Conservation (phyloP, 2,329 filamentous ascomycete species). For the Arthrinium phaeospermum region DNA sequence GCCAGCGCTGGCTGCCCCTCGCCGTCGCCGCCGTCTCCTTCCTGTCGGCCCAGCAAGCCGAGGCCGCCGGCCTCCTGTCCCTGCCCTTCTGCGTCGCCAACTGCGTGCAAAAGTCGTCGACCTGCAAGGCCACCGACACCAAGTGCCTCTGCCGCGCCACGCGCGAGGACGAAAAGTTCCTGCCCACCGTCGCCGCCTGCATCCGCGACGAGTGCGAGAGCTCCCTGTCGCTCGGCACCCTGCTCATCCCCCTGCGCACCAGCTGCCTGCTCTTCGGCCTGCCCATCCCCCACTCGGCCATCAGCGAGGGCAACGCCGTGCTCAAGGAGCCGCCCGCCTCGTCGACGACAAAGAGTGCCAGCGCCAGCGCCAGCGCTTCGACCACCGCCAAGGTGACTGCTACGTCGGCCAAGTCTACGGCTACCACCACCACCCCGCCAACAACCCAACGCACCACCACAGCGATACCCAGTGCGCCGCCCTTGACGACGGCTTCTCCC, state of each 20-base stretch:
- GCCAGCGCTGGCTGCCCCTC: not conserved
- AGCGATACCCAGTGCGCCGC: not conserved
- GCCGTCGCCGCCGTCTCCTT: slow-evolving; percentile 31
- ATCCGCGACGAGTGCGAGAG: slow-evolving; percentile 44
- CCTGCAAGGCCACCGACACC: slow-evolving; percentile 35
- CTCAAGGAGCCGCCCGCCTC: slow-evolving; percentile 29
- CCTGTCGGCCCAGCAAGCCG: slow-evolving; percentile 32
- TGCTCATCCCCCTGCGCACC: slow-evolving; percentile 40
- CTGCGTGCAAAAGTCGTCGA: slow-evolving; percentile 42
- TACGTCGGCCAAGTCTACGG: not conserved
- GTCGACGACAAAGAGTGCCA: not conserved
- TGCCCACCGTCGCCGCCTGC: slow-evolving; percentile 45
- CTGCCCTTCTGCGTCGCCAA: slow-evolving; percentile 38
- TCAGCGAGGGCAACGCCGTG: slow-evolving; percentile 39
- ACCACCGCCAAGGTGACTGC: not conserved
- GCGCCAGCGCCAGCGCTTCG: not conserved
- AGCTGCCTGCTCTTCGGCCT: slow-evolving; percentile 38
- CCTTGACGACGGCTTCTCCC: not conserved
- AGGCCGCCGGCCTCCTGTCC: slow-evolving; percentile 33
- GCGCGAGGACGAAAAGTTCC: slow-evolving; percentile 38
- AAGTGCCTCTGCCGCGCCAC: slow-evolving; percentile 44
- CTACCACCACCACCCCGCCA: not conserved
- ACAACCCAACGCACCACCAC: not conserved
- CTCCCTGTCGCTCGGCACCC: slow-evolving; percentile 38
- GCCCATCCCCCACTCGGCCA: slow-evolving; percentile 39